Evolutionary conservation across 129 eudicot genomes (phyloP).

Genomic region (Centrapalus pauciflorus): DNA sequence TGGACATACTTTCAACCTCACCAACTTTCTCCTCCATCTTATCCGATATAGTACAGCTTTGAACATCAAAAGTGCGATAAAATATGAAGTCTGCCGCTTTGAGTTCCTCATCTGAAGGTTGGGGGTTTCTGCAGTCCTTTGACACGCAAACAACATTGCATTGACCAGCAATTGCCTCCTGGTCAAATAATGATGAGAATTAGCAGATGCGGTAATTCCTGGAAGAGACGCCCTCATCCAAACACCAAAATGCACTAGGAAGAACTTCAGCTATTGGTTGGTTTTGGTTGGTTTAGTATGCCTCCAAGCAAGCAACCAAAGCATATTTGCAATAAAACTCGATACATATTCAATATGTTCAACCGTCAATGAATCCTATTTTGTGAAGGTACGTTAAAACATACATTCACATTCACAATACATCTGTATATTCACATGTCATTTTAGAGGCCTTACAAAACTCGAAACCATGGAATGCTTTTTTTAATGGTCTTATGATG

Average conservation of each 20-base stretch:
- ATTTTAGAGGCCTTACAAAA: no score
- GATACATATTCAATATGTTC: neutral
- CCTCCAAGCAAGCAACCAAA: neutral
- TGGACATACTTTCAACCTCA: constrained; percentile 54
- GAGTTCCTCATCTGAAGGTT: constrained; percentile 70
- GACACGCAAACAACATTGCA: constrained; percentile 85
- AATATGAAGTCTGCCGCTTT: constrained; percentile 64
- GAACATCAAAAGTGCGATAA: constrained; percentile 75
- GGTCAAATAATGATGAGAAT: constrained; percentile 22
- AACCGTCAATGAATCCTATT: neutral
- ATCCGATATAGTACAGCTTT: constrained; percentile 47
- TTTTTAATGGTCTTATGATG: no score
- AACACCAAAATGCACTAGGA: neutral
- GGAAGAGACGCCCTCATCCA: neutral
- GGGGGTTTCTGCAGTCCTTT: constrained; percentile 64
- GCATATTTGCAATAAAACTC: neutral
- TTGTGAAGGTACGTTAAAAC: no score
- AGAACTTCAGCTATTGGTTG: neutral
- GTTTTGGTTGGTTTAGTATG: neutral
- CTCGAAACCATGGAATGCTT: no score
- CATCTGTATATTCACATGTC: no score
- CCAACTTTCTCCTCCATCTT: constrained; percentile 59
- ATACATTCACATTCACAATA: no score
- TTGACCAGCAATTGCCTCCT: constrained; percentile 87
- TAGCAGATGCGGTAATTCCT: constrained; percentile 11